A percentile compares a stretch with the other conserved stretches of the same genome.
These are phyloP conservation scores for Salix suchowensis DNA, from an alignment of 345 rosid genomes.

Conservation along the genomic window DNA sequence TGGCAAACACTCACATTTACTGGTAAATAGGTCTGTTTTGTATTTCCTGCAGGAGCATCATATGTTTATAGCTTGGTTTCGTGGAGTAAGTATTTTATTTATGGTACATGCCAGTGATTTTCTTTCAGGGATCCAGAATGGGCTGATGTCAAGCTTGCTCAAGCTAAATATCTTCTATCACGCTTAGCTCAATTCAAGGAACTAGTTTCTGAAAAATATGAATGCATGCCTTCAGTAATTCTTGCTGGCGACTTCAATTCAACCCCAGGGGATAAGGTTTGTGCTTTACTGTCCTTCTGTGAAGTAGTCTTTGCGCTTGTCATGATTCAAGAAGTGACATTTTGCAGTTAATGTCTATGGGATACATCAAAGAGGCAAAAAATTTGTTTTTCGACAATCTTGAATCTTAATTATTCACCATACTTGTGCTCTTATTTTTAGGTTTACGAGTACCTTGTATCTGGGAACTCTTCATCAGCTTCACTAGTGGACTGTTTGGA, in stretches of 20 bases:
- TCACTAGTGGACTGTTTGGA: conserved; percentile 36
- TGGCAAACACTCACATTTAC: conserved; percentile 87
- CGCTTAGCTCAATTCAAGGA: conserved; percentile 60
- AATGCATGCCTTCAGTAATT: conserved; percentile 56
- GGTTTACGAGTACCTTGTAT: conserved; percentile 77
- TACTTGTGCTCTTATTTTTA: conserved; percentile 20
- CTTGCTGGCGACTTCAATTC: conserved; percentile 96
- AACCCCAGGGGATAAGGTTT: conserved; percentile 75
- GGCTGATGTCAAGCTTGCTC: conserved; percentile 96
- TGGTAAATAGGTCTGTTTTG: conserved; percentile 44
- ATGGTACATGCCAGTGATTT: neutral
- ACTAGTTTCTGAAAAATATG: conserved; percentile 50
- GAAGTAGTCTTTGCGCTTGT: neutral
- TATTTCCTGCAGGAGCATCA: neutral
- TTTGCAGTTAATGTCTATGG: too few relatives aligned
- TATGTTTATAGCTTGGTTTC: conserved; percentile 3
- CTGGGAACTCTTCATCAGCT: conserved; percentile 36
- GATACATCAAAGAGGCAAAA: too few relatives aligned
- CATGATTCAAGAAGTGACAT: neutral
- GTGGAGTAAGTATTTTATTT: neutral
- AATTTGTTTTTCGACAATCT: too few relatives aligned
- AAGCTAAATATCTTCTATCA: conserved; percentile 70
- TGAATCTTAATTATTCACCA: neutral
- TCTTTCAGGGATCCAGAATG: conserved; percentile 78
- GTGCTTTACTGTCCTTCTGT: neutral